Conservation (phyloP, 2,329 filamentous ascomycete genomes). For the Xylariaceae sp. region DNA sequence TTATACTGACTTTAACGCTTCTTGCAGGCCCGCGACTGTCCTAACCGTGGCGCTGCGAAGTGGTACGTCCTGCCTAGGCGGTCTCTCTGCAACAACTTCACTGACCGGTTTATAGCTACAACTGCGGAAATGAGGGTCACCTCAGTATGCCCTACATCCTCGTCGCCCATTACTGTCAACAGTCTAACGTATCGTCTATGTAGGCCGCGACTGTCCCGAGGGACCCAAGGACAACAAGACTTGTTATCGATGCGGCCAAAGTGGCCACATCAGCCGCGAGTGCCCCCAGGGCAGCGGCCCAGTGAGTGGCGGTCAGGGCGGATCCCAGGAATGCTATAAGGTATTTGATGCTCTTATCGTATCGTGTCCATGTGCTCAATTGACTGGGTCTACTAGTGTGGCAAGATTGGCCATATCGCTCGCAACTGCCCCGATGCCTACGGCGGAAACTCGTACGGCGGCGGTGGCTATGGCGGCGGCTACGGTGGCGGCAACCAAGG, state of each 20-base stretch:
- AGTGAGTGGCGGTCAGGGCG: conserved; percentile 38
- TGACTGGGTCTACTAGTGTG: conserved; percentile 56
- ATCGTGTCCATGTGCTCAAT: neutral
- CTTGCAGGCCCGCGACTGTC: conserved; percentile 73
- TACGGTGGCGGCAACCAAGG: conserved; percentile 44
- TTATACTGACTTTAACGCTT: conserved; percentile 27
- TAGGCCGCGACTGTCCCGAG: conserved; percentile 85
- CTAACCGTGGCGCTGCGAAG: conserved; percentile 76
- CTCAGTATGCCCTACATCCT: conserved; percentile 57
- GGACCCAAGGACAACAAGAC: conserved; percentile 81
- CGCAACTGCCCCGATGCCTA: conserved; percentile 75
- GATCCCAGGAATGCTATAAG: conserved; percentile 84
- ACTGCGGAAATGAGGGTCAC: conserved; percentile 60
- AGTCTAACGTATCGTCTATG: conserved; percentile 21
- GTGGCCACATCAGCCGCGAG: conserved; percentile 89
- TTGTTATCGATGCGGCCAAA: conserved; percentile 74
- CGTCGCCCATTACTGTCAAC: conserved; percentile 6
- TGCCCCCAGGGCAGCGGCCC: conserved; percentile 55
- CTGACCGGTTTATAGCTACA: conserved; percentile 34
- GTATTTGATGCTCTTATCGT: conserved; percentile 31
- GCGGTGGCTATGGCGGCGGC: conserved; percentile 38
- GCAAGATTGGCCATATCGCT: conserved; percentile 92
- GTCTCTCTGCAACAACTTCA: neutral
- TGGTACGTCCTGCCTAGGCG: conserved; percentile 59
- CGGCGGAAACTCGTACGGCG: conserved; percentile 45